Conservation (phyloP, 768 basidiomycete genomes). For the Naganishia antarctica region DNA sequence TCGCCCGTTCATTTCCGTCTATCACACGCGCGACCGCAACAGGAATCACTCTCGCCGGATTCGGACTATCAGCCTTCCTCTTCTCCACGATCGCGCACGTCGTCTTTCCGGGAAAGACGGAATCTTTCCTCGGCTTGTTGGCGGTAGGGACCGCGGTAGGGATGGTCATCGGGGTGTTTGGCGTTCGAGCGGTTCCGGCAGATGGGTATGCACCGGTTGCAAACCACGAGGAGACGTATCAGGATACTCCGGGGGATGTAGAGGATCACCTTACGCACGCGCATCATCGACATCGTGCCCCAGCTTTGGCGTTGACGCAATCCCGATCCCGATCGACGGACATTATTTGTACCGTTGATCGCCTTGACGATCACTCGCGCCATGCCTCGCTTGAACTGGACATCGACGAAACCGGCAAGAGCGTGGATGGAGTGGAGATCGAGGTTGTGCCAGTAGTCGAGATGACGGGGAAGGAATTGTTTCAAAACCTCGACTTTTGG, state of each 20-base stretch:
- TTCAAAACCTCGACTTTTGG: slow-evolving; percentile 61
- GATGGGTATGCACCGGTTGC: not conserved
- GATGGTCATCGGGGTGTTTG: slow-evolving; percentile 71
- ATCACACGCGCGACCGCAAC: slow-evolving; percentile 68
- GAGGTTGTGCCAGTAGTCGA: not conserved
- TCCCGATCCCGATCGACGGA: not conserved
- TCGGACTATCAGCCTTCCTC: slow-evolving; percentile 84
- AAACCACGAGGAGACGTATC: not conserved
- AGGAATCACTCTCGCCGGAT: slow-evolving; percentile 75
- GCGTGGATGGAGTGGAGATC: not conserved
- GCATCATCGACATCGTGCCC: too few relatives aligned
- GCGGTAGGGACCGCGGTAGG: slow-evolving; percentile 72
- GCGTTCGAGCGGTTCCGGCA: slow-evolving; percentile 54
- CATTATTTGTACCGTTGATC: not conserved
- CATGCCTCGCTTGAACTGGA: too few relatives aligned
- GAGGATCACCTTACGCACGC: not conserved
- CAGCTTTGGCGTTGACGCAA: not conserved
- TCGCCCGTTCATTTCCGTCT: slow-evolving; percentile 77
- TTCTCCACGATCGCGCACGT: slow-evolving; percentile 72
- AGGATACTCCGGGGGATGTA: not conserved
- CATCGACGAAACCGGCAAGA: not conserved
- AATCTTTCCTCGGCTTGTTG: slow-evolving; percentile 68
- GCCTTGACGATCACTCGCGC: too few relatives aligned
- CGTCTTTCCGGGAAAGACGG: slow-evolving; percentile 71
- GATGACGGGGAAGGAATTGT: slow-evolving; percentile 54